Conservation (phyloP, 2,329 filamentous ascomycete species). For the Chrysoporthe puriensis region DNA sequence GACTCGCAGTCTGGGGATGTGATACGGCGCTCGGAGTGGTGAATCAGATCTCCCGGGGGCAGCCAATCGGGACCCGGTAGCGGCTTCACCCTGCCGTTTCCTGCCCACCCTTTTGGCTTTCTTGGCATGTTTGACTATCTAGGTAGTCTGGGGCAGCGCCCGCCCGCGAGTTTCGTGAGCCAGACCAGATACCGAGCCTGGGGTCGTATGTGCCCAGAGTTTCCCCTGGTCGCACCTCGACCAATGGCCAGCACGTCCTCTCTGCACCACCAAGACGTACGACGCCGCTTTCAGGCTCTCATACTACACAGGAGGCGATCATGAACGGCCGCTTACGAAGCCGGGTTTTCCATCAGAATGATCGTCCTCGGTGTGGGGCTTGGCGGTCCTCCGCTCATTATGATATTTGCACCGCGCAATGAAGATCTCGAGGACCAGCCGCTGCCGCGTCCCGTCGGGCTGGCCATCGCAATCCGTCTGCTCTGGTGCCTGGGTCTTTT, state of each 20-base stretch:
- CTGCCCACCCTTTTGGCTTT: conserved; percentile 10
- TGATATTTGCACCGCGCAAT: neutral
- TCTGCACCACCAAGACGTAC: neutral
- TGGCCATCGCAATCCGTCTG: neutral
- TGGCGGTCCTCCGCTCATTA: neutral
- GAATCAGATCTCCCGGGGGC: conserved; percentile 23
- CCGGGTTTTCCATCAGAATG: neutral
- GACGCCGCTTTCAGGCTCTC: neutral
- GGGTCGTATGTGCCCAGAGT: neutral
- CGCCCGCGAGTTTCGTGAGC: conserved; percentile 6
- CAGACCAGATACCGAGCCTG: neutral
- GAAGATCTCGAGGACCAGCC: neutral
- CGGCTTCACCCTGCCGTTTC: conserved; percentile 10
- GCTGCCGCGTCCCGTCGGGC: neutral
- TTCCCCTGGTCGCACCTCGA: neutral
- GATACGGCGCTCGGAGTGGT: conserved; percentile 24
- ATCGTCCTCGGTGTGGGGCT: neutral
- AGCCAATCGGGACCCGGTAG: conserved; percentile 25
- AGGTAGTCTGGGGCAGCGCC: conserved; percentile 7
- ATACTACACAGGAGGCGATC: neutral
- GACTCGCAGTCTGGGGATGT: conserved; percentile 17
- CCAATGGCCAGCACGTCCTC: neutral
- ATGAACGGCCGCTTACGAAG: neutral
- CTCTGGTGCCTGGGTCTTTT: neutral
- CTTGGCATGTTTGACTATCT: conserved; percentile 26